Evolutionary conservation across 2,329 filamentous ascomycete genomes (phyloP), one percentile per base, ranked within the genome.

Genomic region (Aureobasidium subglaciale): DNA sequence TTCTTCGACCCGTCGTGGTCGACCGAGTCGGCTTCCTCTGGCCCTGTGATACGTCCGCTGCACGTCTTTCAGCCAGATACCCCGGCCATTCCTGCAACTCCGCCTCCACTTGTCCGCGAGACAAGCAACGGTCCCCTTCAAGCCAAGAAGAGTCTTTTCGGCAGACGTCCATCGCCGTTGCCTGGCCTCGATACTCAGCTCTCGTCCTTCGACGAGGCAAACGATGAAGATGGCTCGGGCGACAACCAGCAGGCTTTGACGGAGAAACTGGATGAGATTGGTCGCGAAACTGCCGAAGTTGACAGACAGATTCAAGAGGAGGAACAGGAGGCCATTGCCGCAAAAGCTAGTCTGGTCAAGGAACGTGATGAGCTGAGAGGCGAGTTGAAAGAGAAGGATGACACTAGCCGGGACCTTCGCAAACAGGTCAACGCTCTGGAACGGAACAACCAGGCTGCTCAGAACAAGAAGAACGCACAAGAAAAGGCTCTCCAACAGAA

Each of bases 361-460:
- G 89, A 95, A 64, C 86, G 89, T 58, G 88, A 95, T 61, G 81
- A 86, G 49, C 84, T 96, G 68, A 85, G 81, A 64, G 85, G 86
- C 59, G 79, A 85, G 18, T 77, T 93, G 54, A 93, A 88, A 67
- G 89, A 95, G 65, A 96, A 95, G 69, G 92, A 97, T 61, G 90
- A 95, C 64, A 87, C 85, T 49, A 96, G 90, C 46, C 85, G 88
- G 41, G 90, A 90, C 65, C 73, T 96, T 54, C 89, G 87, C 65
- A 86, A 86, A 59, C 86, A 92, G 66, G 85, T 95, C 53, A 85
- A 88, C 52, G 83, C 82, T 42, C 83, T 91, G 5, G 90, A 95
- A 68, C 84, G 89, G 53, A 79, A 88, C 61, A 96, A 95, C 75
- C 84, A 90, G 45, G 80, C 84, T 4, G 86, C 88, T 1, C 87